phyloP scores from a whole-genome alignment of 495 filamentous ascomycete species.

The Saxispiralis lemnorum region DNA sequence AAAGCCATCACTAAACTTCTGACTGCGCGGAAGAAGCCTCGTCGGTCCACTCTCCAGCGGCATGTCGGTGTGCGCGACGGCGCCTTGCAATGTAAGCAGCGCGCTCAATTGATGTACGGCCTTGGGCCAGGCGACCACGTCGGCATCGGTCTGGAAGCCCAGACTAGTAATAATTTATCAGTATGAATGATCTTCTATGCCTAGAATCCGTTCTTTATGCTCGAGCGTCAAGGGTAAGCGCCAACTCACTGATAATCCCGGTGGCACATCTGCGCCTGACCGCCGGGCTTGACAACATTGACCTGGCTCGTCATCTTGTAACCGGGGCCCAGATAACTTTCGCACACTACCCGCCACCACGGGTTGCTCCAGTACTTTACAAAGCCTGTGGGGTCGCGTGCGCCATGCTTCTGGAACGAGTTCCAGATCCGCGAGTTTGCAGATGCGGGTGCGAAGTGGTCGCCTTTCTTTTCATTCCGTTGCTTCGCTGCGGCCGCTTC shows the following conservation, averaged over 20 bases:
- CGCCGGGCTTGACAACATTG: slow-evolving; percentile 38
- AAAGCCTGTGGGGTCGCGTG: slow-evolving; percentile 30
- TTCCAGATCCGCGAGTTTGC: slow-evolving; percentile 41
- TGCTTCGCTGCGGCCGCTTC: slow-evolving; percentile 14
- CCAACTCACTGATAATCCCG: slow-evolving; percentile 33
- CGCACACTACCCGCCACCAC: slow-evolving; percentile 30
- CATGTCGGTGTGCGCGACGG: slow-evolving; percentile 40
- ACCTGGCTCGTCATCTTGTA: slow-evolving; percentile 38
- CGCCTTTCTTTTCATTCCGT: slow-evolving; percentile 24
- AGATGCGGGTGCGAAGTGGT: slow-evolving; percentile 35
- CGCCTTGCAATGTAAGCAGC: slow-evolving; percentile 39
- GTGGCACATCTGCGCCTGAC: slow-evolving; percentile 33
- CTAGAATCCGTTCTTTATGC: too few relatives aligned
- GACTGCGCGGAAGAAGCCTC: slow-evolving; percentile 36
- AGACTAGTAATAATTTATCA: slow-evolving; percentile 18
- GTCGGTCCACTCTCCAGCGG: slow-evolving; percentile 35
- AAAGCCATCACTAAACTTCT: slow-evolving; percentile 34
- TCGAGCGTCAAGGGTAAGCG: too few relatives aligned
- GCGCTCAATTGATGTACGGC: slow-evolving; percentile 29
- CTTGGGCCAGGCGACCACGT: slow-evolving; percentile 25
- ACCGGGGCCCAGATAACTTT: slow-evolving; percentile 34
- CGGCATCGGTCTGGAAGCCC: slow-evolving; percentile 31
- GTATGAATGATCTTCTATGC: too few relatives aligned
- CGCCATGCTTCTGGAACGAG: slow-evolving; percentile 37
- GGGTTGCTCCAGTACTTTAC: slow-evolving; percentile 36